These are phyloP conservation scores for Pichia sp. DNA, from an alignment of 1,139 yeast genomes.

Conservation along the genomic window DNA sequence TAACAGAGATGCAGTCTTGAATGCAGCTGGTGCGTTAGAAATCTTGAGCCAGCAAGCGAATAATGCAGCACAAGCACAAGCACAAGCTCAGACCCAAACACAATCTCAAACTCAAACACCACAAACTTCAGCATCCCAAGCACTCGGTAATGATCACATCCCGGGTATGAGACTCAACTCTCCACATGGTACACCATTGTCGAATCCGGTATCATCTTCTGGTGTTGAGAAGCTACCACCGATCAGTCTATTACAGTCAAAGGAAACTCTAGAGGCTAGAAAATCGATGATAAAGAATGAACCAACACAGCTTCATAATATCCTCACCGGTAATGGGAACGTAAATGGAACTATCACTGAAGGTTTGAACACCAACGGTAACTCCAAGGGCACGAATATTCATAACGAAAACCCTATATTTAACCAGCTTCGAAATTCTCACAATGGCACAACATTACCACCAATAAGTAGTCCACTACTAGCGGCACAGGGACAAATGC, in stretches of 20 bases:
- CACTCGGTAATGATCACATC: conserved; percentile 17
- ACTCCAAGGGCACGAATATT: too few species aligned
- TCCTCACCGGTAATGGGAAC: conserved; percentile 10
- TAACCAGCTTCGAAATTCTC: conserved; percentile 1
- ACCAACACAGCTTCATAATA: conserved; percentile 15
- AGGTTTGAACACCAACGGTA: too few species aligned
- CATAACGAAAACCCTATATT: too few species aligned
- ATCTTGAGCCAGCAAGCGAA: conserved; percentile 30
- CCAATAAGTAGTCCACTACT: too few species aligned
- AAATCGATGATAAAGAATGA: conserved; percentile 1
- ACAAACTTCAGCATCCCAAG: conserved; percentile 1
- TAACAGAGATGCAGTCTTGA: conserved; percentile 25
- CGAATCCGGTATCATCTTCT: conserved; percentile 6
- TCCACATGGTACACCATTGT: conserved; percentile 11
- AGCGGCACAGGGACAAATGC: too few species aligned
- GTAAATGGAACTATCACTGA: not conserved
- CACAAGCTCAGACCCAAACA: not conserved
- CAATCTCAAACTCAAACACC: not conserved
- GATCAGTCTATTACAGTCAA: conserved; percentile 20
- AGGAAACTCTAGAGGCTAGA: not conserved
- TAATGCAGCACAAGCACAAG: not conserved
- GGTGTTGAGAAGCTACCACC: conserved; percentile 20
- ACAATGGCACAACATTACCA: conserved; percentile 4
- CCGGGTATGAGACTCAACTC: conserved; percentile 26
- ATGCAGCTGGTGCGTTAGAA: conserved; percentile 57